A percentile compares a stretch with the other conserved stretches of the same genome.
Conservation (phyloP, 2,329 filamentous ascomycete species). For the Penicillium sp. region DNA sequence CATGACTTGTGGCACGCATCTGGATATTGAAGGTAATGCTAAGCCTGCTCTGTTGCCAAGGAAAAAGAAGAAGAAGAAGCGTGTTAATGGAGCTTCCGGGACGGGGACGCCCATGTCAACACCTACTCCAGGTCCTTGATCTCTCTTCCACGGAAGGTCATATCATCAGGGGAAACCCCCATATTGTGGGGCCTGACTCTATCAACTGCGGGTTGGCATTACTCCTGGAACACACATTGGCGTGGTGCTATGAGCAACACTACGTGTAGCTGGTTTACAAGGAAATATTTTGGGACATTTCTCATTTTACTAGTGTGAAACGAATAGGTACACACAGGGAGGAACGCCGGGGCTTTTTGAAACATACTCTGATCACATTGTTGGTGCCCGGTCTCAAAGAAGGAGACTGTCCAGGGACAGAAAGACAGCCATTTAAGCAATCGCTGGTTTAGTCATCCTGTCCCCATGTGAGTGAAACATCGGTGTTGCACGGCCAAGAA, state of each 20-base stretch:
- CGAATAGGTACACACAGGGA: neutral
- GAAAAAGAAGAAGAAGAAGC: slow-evolving; percentile 77
- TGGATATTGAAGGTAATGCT: slow-evolving; percentile 71
- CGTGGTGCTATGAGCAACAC: neutral
- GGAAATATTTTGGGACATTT: neutral
- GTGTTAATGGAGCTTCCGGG: slow-evolving; percentile 42
- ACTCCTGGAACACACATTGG: neutral
- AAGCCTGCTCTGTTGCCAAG: slow-evolving; percentile 73
- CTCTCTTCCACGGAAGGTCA: neutral
- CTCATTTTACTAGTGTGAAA: neutral
- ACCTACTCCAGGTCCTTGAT: slow-evolving; percentile 41
- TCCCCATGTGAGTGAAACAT: neutral
- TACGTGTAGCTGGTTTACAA: neutral
- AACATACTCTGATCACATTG: neutral
- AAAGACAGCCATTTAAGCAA: neutral
- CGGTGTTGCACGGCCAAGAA: neutral
- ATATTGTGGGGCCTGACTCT: neutral
- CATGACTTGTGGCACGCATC: slow-evolving; percentile 76
- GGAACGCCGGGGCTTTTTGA: neutral
- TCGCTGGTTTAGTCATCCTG: slow-evolving; percentile 2
- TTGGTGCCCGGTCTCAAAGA: neutral
- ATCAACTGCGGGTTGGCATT: neutral
- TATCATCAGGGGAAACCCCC: neutral
- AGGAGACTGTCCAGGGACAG: neutral
- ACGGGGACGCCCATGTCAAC: slow-evolving; percentile 63